Evolutionary conservation across 2,329 filamentous ascomycete genomes (phyloP).

Genomic region (Alternaria burnsii): DNA sequence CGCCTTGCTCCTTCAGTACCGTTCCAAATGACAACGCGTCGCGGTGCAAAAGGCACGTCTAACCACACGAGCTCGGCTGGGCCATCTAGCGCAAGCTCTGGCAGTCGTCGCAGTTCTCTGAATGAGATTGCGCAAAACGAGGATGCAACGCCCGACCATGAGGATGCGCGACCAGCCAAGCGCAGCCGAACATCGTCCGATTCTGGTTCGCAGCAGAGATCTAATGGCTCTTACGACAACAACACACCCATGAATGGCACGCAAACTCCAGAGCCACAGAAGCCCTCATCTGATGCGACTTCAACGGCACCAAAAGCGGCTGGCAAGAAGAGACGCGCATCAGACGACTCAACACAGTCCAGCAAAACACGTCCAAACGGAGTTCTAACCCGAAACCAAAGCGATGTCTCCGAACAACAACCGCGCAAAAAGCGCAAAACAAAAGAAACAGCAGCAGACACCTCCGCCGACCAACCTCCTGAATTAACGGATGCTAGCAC

Average conservation of each 20-base stretch:
- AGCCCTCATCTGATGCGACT: conserved; percentile 27
- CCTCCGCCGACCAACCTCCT: conserved; percentile 42
- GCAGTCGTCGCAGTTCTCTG: conserved; percentile 53
- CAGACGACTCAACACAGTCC: conserved; percentile 43
- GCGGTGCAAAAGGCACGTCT: conserved; percentile 51
- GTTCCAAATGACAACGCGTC: conserved; percentile 60
- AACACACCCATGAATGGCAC: conserved; percentile 40
- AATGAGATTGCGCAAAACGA: conserved; percentile 44
- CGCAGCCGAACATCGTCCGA: conserved; percentile 49
- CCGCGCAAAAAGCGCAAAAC: conserved; percentile 50
- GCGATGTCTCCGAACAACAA: conserved; percentile 47
- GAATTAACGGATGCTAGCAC: conserved; percentile 50
- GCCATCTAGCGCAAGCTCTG: conserved; percentile 44
- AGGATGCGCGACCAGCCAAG: conserved; percentile 50
- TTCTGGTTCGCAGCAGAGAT: conserved; percentile 47
- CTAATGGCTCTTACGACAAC: conserved; percentile 42
- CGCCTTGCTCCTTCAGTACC: conserved; percentile 58
- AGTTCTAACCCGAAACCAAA: conserved; percentile 46
- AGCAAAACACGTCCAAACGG: conserved; percentile 46
- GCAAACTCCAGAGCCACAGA: conserved; percentile 37
- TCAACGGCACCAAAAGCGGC: conserved; percentile 33
- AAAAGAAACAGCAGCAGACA: conserved; percentile 37
- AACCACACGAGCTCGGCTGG: conserved; percentile 47
- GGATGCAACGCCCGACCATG: conserved; percentile 40
- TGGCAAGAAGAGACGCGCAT: conserved; percentile 46